phyloP scores from a whole-genome alignment of 805 yeast species.

The Lachancea mirantina region DNA sequence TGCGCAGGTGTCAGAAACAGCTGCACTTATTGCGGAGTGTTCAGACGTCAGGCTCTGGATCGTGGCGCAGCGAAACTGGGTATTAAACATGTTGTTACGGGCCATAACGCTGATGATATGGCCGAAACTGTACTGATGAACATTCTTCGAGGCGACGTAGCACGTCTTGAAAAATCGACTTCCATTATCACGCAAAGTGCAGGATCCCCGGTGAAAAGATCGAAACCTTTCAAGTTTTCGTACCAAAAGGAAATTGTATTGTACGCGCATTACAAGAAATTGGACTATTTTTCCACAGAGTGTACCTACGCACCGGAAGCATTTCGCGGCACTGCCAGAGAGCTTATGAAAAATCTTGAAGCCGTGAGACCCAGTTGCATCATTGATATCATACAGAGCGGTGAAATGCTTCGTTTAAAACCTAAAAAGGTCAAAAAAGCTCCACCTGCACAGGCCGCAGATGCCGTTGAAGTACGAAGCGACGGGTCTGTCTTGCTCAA shows the following conservation, averaged over 20 bases:
- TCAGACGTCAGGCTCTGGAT: conserved; percentile 92
- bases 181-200: conserved; percentile 73
- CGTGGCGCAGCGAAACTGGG: conserved; percentile 87
- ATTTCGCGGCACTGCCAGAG: conserved; percentile 94
- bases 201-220: conserved; percentile 86
- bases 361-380: conserved; percentile 88
- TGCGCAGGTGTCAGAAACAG: conserved; percentile 90
- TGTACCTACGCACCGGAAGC: conserved; percentile 99
- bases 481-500: conserved; percentile 56
- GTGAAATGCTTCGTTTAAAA: conserved; percentile 71
- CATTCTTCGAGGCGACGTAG: conserved; percentile 89
- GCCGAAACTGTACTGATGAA: conserved; percentile 98
- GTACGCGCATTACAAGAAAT: conserved; percentile 91
- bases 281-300: conserved; percentile 95
- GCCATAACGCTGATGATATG: conserved; percentile 98
- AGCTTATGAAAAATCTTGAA: conserved; percentile 82
- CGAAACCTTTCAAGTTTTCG: conserved; percentile 92
- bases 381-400: conserved; percentile 88
- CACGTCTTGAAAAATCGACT: conserved; percentile 83
- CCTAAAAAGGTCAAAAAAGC: conserved; percentile 44
- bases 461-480: conserved; percentile 45
- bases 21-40: conserved; percentile 97
- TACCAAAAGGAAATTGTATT: conserved; percentile 96
- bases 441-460: conserved; percentile 29
- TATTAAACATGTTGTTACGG: conserved; percentile 89